Conservation (phyloP, 768 basidiomycete species). For the Ramaria sp. region DNA sequence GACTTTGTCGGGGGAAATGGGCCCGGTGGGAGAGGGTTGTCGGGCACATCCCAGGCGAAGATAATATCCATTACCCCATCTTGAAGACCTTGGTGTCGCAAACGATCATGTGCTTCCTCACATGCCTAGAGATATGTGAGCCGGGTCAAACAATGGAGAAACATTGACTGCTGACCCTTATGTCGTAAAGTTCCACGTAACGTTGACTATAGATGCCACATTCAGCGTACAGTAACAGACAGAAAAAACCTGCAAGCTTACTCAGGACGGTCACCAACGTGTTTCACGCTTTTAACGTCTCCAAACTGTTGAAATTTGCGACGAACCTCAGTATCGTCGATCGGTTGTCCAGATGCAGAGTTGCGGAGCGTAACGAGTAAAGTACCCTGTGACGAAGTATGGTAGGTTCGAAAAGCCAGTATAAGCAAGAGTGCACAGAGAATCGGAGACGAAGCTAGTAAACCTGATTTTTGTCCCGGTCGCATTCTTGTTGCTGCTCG, state of each 20-base stretch:
- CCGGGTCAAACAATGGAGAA: neutral
- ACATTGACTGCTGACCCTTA: constrained; percentile 40
- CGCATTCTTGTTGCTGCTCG: constrained; percentile 43
- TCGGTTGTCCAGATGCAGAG: constrained; percentile 52
- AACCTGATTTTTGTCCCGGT: constrained; percentile 81
- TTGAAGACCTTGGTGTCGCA: constrained; percentile 68
- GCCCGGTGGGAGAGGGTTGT: constrained; percentile 37
- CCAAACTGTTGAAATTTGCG: constrained; percentile 84
- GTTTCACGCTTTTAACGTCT: constrained; percentile 73
- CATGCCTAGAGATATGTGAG: constrained; percentile 41
- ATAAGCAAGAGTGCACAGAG: neutral
- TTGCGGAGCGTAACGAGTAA: constrained; percentile 69
- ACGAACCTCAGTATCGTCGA: constrained; percentile 80
- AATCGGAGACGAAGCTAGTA: constrained; percentile 12
- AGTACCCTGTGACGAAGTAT: constrained; percentile 50
- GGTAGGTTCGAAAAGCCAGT: neutral
- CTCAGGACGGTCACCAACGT: constrained; percentile 53
- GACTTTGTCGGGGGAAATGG: constrained; percentile 26
- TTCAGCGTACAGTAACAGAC: neutral
- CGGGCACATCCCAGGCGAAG: constrained; percentile 73
- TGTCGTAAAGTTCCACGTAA: constrained; percentile 92
- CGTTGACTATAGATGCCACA: constrained; percentile 50
- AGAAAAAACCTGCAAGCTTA: constrained; percentile 9
- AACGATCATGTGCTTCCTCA: constrained; percentile 66
- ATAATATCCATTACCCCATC: constrained; percentile 85